A percentile compares a stretch with the other conserved stretches of the same genome.
These are phyloP conservation scores for Teunomyces pallodes DNA, from an alignment of 805 yeast genomes.

Conservation along the genomic window DNA sequence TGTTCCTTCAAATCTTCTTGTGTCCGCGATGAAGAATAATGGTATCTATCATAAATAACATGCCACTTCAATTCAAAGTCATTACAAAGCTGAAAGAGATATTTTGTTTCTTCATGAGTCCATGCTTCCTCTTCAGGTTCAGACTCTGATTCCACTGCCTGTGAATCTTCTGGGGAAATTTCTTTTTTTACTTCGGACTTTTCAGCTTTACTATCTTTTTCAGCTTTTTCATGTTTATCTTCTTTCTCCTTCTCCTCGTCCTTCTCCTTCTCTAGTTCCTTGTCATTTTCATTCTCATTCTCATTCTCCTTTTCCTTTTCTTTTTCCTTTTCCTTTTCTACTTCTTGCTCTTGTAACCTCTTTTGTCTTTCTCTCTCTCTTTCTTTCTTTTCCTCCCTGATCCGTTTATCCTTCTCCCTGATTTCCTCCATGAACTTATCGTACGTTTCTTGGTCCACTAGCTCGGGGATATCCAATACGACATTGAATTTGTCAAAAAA, in stretches of 20 bases:
- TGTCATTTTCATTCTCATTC: not conserved
- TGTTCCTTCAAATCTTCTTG: conserved; percentile 83
- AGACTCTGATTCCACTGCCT: conserved; percentile 38
- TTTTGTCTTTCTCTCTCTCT: conserved; percentile 13
- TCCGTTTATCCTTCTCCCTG: conserved; percentile 18
- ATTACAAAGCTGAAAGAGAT: conserved; percentile 70
- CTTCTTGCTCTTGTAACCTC: conserved; percentile 5
- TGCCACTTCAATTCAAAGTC: conserved; percentile 65
- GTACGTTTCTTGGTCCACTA: conserved; percentile 61
- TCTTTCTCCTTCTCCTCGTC: not conserved
- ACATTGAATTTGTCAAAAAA: conserved; percentile 75
- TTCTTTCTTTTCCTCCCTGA: conserved; percentile 7
- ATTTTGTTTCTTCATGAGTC: conserved; percentile 74
- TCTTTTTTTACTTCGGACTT: conserved; percentile 2
- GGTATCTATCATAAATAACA: conserved; percentile 61
- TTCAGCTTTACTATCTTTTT: conserved; percentile 6
- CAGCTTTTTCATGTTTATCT: conserved; percentile 5
- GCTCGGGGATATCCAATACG: conserved; percentile 63
- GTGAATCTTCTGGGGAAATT: conserved; percentile 4
- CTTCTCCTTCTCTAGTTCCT: conserved; percentile 6
- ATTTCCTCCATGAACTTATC: conserved; percentile 47
- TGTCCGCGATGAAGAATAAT: conserved; percentile 35
- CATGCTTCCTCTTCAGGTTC: conserved; percentile 44
- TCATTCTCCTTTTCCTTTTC: not conserved
- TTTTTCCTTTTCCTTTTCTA: conserved; percentile 7